A percentile compares a stretch with the other conserved stretches of the same genome.
These are phyloP conservation scores for Penicillium sp. DNA, from an alignment of 2,329 filamentous ascomycete species.

Conservation along the genomic window DNA sequence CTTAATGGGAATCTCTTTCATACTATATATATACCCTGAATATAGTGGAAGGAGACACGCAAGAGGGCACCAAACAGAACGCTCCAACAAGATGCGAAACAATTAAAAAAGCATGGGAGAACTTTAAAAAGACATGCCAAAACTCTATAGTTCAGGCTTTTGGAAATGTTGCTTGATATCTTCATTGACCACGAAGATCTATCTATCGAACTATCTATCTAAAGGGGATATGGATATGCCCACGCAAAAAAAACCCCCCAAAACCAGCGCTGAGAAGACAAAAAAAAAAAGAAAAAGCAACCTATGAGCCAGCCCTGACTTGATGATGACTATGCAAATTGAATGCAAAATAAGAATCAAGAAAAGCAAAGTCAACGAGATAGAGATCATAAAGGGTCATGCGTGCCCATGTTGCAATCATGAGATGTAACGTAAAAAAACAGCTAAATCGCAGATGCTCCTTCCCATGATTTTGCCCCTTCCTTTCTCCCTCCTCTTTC, in stretches of 20 bases:
- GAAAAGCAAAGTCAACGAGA: constrained; percentile 6
- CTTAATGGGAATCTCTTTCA: background rate
- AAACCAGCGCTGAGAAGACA: constrained; percentile 10
- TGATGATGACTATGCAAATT: constrained; percentile 12
- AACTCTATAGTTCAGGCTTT: background rate
- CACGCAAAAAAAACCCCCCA: constrained; percentile 4
- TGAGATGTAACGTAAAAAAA: constrained; percentile 17
- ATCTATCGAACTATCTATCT: constrained; percentile 28
- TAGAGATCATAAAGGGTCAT: constrained; percentile 13
- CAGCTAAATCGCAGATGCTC: constrained; percentile 15
- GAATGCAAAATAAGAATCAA: constrained; percentile 12
- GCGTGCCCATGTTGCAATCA: constrained; percentile 16
- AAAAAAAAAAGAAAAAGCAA: constrained; percentile 14
- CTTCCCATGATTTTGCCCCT: constrained; percentile 6
- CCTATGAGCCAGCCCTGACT: constrained; percentile 10
- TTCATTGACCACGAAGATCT: background rate
- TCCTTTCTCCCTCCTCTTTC: constrained; percentile 5
- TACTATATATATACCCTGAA: background rate
- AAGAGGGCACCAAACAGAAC: background rate
- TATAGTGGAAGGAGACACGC: background rate
- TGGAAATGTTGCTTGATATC: background rate
- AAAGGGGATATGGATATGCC: constrained; percentile 9
- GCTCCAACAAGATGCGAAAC: background rate
- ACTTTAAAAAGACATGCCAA: too few relatives aligned
- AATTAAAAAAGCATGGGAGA: background rate